Evolutionary conservation across 129 eudicot species (phyloP), one percentile per base, ranked within the genome.

Genomic region (Centaurea solstitialis): DNA sequence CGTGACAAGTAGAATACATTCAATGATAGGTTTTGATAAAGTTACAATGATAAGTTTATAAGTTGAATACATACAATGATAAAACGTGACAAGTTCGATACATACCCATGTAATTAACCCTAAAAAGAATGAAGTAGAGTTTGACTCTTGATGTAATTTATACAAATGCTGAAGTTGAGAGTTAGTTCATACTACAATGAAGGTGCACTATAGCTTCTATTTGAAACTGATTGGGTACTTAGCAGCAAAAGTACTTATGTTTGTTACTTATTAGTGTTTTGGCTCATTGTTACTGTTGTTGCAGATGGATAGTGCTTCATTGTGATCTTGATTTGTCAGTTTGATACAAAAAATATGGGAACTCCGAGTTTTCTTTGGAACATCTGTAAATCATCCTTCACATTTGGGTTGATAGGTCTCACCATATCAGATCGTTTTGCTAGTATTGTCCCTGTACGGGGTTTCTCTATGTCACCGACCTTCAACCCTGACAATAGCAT

Each of bases 391-490:
- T 89, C 85, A 8, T 82, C 82, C 41, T 76, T 93, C 81, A 91
- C 99, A 22, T 80, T 79, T 47, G 97, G 99, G 80, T 79, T 96
- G 9, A 83, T 96, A 35, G 89, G 89, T 35, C 78, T 96, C 74
- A 93, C 99, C 0, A 68, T 96, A 75, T 91, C 96, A 17, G 99
- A 96, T 80, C 92, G 97, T 28, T 75, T 81, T 59, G 93, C 86
- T 21, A 85, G 98, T 85, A 74, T 96, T 80, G 84, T 85, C 35
- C 93, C 87, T n/a, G 84, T 96, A 87, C 80, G 85, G 3, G 99
- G 99, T 23, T 26, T 37, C 50, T 96, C 99, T 10, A 96, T 96
- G 99, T 79, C 97, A 75, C 99, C 98, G 20, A 88, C 98, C 7
- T 87, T 96, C 28, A 96, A 96, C 83, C 97, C 98, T 77, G 82